These are phyloP conservation scores for Leccinum brunneo-olivaceum DNA, from an alignment of 1,284 basidiomycete genomes.

Conservation along the genomic window DNA sequence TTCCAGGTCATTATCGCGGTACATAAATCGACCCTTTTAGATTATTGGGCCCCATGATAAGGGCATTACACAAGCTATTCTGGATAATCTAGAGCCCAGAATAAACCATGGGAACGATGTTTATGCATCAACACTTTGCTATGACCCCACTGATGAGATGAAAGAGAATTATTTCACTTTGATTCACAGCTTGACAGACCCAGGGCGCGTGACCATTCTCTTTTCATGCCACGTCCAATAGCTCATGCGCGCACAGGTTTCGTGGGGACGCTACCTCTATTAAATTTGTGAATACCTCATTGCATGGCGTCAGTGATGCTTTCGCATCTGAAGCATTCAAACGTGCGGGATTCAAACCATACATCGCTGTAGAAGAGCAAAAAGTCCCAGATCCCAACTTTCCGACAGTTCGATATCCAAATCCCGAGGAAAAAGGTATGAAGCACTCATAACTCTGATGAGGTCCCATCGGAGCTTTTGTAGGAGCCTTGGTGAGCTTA, in stretches of 20 bases:
- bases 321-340: constrained; percentile 55
- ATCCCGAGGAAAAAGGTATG: constrained; percentile 80
- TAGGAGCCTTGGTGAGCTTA: constrained; percentile 50
- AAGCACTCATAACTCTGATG: not conserved
- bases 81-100: constrained; percentile 51
- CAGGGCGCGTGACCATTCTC: constrained; percentile 33
- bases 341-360: constrained; percentile 51
- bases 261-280: constrained; percentile 17
- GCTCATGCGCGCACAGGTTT: constrained; percentile 10
- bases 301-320: constrained; percentile 78
- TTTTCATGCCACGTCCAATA: not conserved
- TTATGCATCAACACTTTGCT: constrained; percentile 35
- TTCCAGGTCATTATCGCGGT: not conserved
- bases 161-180: constrained; percentile 51
- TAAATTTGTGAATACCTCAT: constrained; percentile 75
- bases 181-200: constrained; percentile 36
- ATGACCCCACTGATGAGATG: constrained; percentile 56
- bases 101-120: constrained; percentile 38
- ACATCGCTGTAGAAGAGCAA: constrained; percentile 58
- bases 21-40: constrained; percentile 31
- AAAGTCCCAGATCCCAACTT: constrained; percentile 74
- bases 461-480: constrained; percentile 8
- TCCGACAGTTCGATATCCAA: constrained; percentile 76
- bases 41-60: constrained; percentile 78
- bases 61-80: constrained; percentile 65